Evolutionary conservation across 1,139 yeast genomes (phyloP), one percentile per base, ranked within the genome.

Genomic region (Eremothecium cymbalariae): DNA sequence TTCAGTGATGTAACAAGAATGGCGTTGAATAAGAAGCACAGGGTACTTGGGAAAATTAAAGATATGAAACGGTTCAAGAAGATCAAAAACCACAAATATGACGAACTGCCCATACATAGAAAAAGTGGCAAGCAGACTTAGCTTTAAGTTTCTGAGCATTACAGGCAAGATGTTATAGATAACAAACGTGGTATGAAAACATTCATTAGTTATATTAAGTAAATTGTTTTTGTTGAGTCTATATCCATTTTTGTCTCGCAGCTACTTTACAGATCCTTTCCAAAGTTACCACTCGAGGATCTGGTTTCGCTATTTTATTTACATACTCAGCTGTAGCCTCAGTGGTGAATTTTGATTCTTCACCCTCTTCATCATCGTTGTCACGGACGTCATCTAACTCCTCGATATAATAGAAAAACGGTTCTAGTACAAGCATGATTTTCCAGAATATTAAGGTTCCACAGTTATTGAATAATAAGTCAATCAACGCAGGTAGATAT

Each of bases 21-120:
- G 40, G 71, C 74, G 36, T 64, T 64, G 57, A 75, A 67, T 47
- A 67, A 68, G 45, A 70, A 67, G 50, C 70, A 67, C 28, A 68
- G 70, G 37, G 66, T 63, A 7, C 36, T 64, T 28, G 68, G 68
- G 30, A 58, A 53, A 33, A 48, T 63, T 28, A 53, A 56, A 25
- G 68, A 69, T 32, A 46, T 46, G 42, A 50, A 46, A 31, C 51
- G 42, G 28, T 55, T 44, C 41, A 50, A 43, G 28, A 42, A 48
- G 8, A 42, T 53, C 37, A 58, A 56, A 33, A 63, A 63, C 36
- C 64, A 53, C 32, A 65, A 56, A 39, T 62, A 65, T 38, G 60
- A 64, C 5, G 68, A 62, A 39, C 53, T 63, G 33, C 68, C 68
- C 20, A 51, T 50, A 28, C 59, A 45, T 33, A 51, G 45, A 24